These are phyloP conservation scores for Ceriops decandra DNA, from an alignment of 345 rosid genomes.

Conservation along the genomic window DNA sequence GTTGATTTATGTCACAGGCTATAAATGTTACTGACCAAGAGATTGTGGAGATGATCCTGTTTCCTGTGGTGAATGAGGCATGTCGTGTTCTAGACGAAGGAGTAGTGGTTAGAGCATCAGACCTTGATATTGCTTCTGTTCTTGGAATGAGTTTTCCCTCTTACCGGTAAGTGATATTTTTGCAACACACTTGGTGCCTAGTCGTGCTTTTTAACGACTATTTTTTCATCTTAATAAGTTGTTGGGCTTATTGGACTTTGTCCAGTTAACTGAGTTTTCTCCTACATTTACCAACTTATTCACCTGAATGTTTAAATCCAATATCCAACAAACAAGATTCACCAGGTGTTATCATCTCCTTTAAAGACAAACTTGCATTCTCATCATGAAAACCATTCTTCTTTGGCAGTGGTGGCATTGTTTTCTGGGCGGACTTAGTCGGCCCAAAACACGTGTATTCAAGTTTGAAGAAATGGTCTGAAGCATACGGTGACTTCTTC, in stretches of 20 bases:
- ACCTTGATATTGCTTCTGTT: slow-evolving; percentile 85
- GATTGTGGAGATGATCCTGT: slow-evolving; percentile 82
- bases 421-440: slow-evolving; percentile 85
- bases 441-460: slow-evolving; percentile 59
- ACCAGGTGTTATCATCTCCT: no score
- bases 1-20: slow-evolving; percentile 48
- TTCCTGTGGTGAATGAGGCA: slow-evolving; percentile 89
- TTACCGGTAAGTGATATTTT: slow-evolving; percentile 55
- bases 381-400: not conserved
- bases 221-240: not conserved
- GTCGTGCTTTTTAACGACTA: not conserved
- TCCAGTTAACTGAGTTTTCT: no score
- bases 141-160: slow-evolving; percentile 99
- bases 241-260: no score
- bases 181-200: not conserved
- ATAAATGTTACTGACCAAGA: slow-evolving; percentile 70
- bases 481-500: slow-evolving; percentile 60
- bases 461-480: slow-evolving; percentile 69
- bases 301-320: no score
- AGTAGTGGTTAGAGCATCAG: slow-evolving; percentile 75
- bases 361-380: no score
- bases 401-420: slow-evolving; percentile 69
- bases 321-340: no score
- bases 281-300: no score
- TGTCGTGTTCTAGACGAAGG: slow-evolving; percentile 89